Base-by-base conservation (phyloP, 2,329 filamentous ascomycete genomes). In the Ampelomyces quisqualis region DNA sequence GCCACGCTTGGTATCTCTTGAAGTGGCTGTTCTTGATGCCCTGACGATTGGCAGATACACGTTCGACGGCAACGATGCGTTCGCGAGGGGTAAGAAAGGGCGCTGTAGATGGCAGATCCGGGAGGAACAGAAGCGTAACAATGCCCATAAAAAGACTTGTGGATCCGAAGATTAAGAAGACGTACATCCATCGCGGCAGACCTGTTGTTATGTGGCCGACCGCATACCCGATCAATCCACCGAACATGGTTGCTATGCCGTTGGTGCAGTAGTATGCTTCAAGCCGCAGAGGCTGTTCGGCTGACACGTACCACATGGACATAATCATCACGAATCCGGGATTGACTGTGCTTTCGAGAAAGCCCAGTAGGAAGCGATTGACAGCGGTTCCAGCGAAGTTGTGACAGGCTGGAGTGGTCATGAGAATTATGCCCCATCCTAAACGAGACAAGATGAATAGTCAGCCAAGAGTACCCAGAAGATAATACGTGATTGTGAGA, bases 271-370 rank as follows among this genome's bases (percentile, higher is more conserved):
- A 61, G 45, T 55, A 60, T 5, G 51, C 43, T 28, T 50, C 55
- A 0, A 57, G 80, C 1, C 81, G 71, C 3, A 80, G 71, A 0
- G 82, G 81, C 51, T 85, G 82, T 51, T 86, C 78, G 7, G 73
- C 70, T 7, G 80, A 72, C 0, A 80, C 83, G 50, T 83, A 80
- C 75, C 79, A 86, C 80, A 84, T 84, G 13, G 74, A 74, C 0
- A 81, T 84, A 19, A 85, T 80, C 2, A 85, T 63, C 72, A 84
- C 81, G 45, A 84, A 83, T 0, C 74, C 75, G 1, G 81, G 81
- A 10, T 52, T 56, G 2, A 60, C 50, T 1, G 53, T 53, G 2
- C 51, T 68, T 56, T 81, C 78, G 34, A 79, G 77, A 26, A 73
- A 70, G 5, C 77, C 78, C 1, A 80, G 66, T 1, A 81, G 56